Evolutionary conservation across 108 stramenopile species (phyloP), one percentile per base, ranked within the genome.

Genomic region (Epipyxis sp.): DNA sequence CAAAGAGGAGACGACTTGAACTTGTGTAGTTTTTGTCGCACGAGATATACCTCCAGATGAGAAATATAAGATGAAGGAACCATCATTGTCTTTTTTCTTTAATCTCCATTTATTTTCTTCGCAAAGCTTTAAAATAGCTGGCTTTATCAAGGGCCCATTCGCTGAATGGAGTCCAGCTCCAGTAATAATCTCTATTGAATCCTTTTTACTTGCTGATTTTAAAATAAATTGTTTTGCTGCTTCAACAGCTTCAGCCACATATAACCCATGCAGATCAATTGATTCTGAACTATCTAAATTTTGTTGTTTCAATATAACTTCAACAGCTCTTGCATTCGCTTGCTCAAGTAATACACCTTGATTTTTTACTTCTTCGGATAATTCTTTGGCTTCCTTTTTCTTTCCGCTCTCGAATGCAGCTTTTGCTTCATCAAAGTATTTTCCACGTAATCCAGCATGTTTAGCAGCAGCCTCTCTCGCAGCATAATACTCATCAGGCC

Each of bases 341-440:
- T 57, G 20, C 25, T 57, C 54, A 16, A 57, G 16, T 57, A 20
- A 20, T 57, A 16, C 25, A 16, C 54, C 54, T 16, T 57, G 54
- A 57, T 57, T 25, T 25, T 57, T 57, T 25, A 16, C 54, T 57
- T 57, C 54, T 20, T 57, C 54, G 20, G 54, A 57, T 25, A 57
- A 57, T 57, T 57, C 54, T 57, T 57, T 57, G 16, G 54, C 54
- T 25, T 57, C 54, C 25, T 57, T 57, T 57, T 57, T 57, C 20
- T 25, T 16, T 20, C 54, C 54, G 54, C 25, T 25, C 20, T 57
- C 54, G 25, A 57, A 57, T 25, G 54, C 54, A 20, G 16, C 25
- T 25, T 57, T 57, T 57, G 54, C 16, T 57, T 25, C 20, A 16
- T 57, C 54, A 57, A 57, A 57, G 54, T 25, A 57, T 25, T 57